Base-by-base conservation (phyloP, 805 yeast species). In the Candida vaughaniae region DNA sequence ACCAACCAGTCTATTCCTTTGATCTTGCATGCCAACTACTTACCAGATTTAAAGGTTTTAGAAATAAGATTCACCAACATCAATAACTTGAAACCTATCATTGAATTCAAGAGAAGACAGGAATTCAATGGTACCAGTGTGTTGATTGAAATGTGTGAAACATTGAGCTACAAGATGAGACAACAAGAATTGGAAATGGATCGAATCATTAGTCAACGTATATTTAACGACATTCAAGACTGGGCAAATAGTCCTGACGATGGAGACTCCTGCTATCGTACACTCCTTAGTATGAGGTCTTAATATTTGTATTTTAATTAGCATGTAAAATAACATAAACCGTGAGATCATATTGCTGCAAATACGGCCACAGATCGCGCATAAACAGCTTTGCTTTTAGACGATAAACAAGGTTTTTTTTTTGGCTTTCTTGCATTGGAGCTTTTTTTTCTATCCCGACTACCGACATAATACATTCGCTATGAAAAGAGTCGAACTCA, bases 71-170 rank as follows among this genome's bases (percentile, higher is more conserved):
- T 80, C 41, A 70, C 85, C 39, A 71, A 71, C 8, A 58, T 89
- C 28, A 74, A 78, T 2, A 69, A 82, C 39, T 65, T 84, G 57
- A 68, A 62, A 31, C 82, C 90, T 2, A 58, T 89, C 2, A 80
- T 85, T n/a, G 73, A 73, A 44, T 87, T 80, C 67, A 83, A 80
- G 53, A 58, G 76, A 36, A 59, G 76, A 42, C 81, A 73, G 47
- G 66, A 64, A 36, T 47, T 54, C 23, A 53, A 60, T 25, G 73
- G 71, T 2, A 61, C 72, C 12, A 67, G 77, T 2, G 71, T 89
- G 4, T 56, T 88, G 26, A 70, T 89, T 22, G 96, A 88, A 58
- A 81, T 88, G 16, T 87, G 96, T 57, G 95, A 86, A 51, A 58
- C 67, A 3, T 63, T 87, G 31, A 82, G 82, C 51, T 53, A 62